phyloP scores from a whole-genome alignment of 129 eudicot genomes.

The Solidago caesia region DNA sequence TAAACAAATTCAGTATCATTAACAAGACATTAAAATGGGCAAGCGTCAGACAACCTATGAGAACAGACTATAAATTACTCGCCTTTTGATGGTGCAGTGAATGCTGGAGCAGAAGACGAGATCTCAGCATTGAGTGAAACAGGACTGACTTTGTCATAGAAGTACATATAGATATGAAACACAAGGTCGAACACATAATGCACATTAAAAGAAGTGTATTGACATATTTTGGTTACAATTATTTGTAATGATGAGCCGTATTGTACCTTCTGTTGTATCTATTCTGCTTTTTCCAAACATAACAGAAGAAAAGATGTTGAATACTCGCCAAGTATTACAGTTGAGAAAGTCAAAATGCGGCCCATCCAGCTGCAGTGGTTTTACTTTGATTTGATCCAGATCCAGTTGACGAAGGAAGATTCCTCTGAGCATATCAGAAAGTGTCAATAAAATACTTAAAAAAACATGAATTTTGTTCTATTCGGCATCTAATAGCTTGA shows the following conservation, averaged over 20 bases:
- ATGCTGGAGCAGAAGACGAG: background rate
- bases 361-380: constrained; percentile 93
- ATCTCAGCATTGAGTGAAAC: background rate
- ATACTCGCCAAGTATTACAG: constrained; percentile 19
- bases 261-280: constrained; percentile 35
- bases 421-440: constrained; percentile 41
- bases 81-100: background rate
- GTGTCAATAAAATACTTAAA: background rate
- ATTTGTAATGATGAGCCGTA: constrained; percentile 29
- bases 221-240: constrained; percentile 40
- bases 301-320: constrained; percentile 31
- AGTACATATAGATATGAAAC: constrained; percentile 25
- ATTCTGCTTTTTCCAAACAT: constrained; percentile 24
- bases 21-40: background rate
- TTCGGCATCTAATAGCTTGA: background rate
- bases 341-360: constrained; percentile 64
- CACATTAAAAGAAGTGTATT: constrained; percentile 21
- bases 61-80: background rate
- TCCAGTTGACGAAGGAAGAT: constrained; percentile 76
- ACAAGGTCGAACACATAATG: constrained; percentile 28
- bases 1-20: background rate
- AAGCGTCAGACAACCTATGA: background rate
- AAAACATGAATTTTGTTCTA: background rate
- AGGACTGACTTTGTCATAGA: constrained; percentile 4
- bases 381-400: constrained; percentile 58